A percentile compares a stretch with the other conserved stretches of the same genome.
Conservation (phyloP, 441 rosid genomes). For the Euphorbia schlechtendalii region DNA sequence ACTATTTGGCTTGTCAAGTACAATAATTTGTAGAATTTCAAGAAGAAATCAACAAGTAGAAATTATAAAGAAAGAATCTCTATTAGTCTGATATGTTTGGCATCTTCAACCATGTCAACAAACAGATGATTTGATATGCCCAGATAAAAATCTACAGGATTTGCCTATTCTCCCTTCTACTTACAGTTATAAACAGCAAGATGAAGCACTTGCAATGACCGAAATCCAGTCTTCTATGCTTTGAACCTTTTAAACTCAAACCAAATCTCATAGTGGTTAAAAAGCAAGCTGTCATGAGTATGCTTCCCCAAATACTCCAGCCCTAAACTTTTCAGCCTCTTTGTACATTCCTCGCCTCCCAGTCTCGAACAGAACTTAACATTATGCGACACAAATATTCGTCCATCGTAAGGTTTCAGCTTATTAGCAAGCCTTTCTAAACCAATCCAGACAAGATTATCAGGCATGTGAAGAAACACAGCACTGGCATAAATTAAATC, state of each 20-base stretch:
- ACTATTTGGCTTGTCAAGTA: no score
- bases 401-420: slow-evolving; percentile 65
- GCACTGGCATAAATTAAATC: slow-evolving; percentile 96
- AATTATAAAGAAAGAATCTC: no score
- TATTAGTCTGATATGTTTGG: no score
- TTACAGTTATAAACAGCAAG: slow-evolving; percentile 12
- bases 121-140: slow-evolving; percentile 14
- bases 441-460: slow-evolving; percentile 86
- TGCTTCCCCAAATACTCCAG: slow-evolving; percentile 67
- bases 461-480: slow-evolving; percentile 96
- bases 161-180: slow-evolving; percentile 1
- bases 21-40: no score
- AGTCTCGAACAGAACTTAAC: slow-evolving; percentile 80
- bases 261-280: slow-evolving; percentile 95
- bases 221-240: slow-evolving; percentile 30
- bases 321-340: slow-evolving; percentile 64
- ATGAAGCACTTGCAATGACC: slow-evolving; percentile 1
- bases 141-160: no score
- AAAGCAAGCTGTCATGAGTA: slow-evolving; percentile 81
- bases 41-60: no score
- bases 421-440: slow-evolving; percentile 58
- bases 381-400: slow-evolving; percentile 85
- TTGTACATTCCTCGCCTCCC: slow-evolving; percentile 66
- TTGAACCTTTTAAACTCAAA: slow-evolving; percentile 63
- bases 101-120: not conserved